A percentile compares a stretch with the other conserved stretches of the same genome.
Conservation (phyloP, 1,284 basidiomycete species). For the Leccinum angustisporum region DNA sequence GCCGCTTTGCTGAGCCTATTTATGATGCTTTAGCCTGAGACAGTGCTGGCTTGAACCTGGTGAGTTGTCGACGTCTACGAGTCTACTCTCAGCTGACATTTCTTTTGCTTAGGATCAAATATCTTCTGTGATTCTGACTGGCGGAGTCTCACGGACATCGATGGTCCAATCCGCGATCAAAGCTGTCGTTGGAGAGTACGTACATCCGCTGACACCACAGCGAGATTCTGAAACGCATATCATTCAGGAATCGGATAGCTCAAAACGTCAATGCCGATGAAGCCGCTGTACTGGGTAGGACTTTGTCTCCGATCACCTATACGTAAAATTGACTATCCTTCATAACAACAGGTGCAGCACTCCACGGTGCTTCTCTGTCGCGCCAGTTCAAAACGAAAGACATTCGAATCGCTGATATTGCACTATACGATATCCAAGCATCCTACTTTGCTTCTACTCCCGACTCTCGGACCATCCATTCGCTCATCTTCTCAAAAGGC, state of each 20-base stretch:
- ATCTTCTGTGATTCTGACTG: conserved; percentile 88
- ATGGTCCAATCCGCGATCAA: conserved; percentile 87
- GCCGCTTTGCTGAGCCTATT: conserved; percentile 73
- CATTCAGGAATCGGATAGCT: conserved; percentile 72
- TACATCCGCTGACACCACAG: conserved; percentile 11
- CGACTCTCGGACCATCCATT: conserved; percentile 67
- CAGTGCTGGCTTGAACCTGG: conserved; percentile 68
- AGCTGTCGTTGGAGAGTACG: conserved; percentile 73
- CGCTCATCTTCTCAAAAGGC: conserved; percentile 72
- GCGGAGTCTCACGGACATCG: conserved; percentile 88
- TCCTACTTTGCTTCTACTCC: conserved; percentile 68
- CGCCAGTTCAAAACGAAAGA: conserved; percentile 96
- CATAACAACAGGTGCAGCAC: conserved; percentile 71
- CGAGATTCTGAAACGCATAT: conserved; percentile 12
- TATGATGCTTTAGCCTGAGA: conserved; percentile 61
- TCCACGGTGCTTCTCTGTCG: conserved; percentile 88
- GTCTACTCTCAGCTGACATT: conserved; percentile 4
- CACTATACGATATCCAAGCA: conserved; percentile 70
- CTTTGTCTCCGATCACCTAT: background rate
- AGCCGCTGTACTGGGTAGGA: conserved; percentile 82
- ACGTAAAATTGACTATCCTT: conserved; percentile 8
- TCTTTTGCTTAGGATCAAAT: conserved; percentile 57
- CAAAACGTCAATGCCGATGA: conserved; percentile 98
- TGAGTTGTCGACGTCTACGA: conserved; percentile 24
- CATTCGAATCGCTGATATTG: conserved; percentile 81